These are phyloP conservation scores for Trametes punicea DNA, from an alignment of 768 basidiomycete genomes.

Conservation along the genomic window DNA sequence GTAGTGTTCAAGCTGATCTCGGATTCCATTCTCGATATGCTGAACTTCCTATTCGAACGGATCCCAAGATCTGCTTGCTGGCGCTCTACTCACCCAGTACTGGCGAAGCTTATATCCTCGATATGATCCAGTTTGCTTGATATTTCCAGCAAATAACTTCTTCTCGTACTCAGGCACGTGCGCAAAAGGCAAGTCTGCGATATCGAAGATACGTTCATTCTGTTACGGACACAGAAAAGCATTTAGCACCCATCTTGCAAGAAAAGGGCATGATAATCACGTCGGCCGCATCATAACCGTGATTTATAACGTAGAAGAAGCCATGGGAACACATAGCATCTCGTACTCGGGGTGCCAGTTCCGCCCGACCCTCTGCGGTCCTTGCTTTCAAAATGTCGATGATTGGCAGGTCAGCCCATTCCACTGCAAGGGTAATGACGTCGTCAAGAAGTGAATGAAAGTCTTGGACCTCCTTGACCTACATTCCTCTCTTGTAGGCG, in stretches of 20 bases:
- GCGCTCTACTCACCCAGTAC: conserved; percentile 43
- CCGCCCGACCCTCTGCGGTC: conserved; percentile 28
- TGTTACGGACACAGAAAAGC: neutral
- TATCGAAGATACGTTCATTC: conserved; percentile 36
- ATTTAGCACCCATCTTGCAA: neutral
- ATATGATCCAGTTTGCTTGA: conserved; percentile 44
- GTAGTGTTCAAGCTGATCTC: conserved; percentile 60
- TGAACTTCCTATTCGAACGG: conserved; percentile 23
- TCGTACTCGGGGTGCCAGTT: conserved; percentile 25
- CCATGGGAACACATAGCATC: conserved; percentile 30
- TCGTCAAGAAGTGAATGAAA: neutral
- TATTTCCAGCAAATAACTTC: conserved; percentile 28
- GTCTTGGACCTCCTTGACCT: neutral
- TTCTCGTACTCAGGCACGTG: conserved; percentile 35
- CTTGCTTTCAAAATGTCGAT: conserved; percentile 29
- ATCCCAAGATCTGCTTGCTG: too few species aligned
- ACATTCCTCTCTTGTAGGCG: conserved; percentile 21
- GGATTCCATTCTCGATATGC: conserved; percentile 59
- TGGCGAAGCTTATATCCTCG: conserved; percentile 54
- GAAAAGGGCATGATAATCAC: too few species aligned
- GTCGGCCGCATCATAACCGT: conserved; percentile 27
- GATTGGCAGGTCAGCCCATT: conserved; percentile 32
- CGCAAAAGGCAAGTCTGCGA: conserved; percentile 34
- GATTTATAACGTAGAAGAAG: conserved; percentile 35
- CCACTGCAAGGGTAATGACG: conserved; percentile 21